phyloP scores from a whole-genome alignment of 306 rosid species.

The Senna tora region DNA sequence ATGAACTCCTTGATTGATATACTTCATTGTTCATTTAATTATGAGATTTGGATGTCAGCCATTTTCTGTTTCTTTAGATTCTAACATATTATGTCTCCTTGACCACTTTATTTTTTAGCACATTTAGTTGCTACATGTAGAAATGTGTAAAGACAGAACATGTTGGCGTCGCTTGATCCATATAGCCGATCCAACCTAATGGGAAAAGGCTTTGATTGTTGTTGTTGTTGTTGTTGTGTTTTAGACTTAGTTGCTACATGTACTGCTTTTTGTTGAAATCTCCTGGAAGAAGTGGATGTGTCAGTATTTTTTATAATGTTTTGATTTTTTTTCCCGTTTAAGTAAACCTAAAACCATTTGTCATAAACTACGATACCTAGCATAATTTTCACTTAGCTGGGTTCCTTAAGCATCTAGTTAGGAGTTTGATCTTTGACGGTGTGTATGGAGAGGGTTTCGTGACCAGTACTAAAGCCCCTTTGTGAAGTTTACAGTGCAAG shows the following conservation, averaged over 20 bases:
- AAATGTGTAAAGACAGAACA: too few relatives aligned
- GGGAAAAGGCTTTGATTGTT: too few relatives aligned
- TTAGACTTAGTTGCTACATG: background rate
- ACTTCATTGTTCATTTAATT: background rate
- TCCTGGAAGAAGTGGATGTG: background rate
- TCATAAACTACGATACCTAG: too few relatives aligned
- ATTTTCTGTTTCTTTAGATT: background rate
- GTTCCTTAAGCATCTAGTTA: too few relatives aligned
- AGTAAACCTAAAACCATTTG: background rate
- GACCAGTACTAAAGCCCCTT: too few relatives aligned
- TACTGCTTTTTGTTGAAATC: background rate
- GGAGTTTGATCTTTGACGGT: too few relatives aligned
- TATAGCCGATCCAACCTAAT: too few relatives aligned
- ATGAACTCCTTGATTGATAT: background rate
- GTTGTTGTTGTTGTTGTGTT: too few relatives aligned
- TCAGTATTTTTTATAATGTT: conserved; percentile 3
- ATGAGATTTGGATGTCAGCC: background rate
- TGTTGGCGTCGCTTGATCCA: too few relatives aligned
- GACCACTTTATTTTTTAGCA: background rate
- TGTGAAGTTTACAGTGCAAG: too few relatives aligned
- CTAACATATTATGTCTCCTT: background rate
- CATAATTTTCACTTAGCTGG: too few relatives aligned
- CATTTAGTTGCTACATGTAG: background rate
- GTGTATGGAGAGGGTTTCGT: too few relatives aligned
- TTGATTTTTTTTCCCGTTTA: conserved; percentile 3